Evolutionary conservation across 2,329 filamentous ascomycete species (phyloP).

Genomic region (Sporothrix variecibatus): DNA sequence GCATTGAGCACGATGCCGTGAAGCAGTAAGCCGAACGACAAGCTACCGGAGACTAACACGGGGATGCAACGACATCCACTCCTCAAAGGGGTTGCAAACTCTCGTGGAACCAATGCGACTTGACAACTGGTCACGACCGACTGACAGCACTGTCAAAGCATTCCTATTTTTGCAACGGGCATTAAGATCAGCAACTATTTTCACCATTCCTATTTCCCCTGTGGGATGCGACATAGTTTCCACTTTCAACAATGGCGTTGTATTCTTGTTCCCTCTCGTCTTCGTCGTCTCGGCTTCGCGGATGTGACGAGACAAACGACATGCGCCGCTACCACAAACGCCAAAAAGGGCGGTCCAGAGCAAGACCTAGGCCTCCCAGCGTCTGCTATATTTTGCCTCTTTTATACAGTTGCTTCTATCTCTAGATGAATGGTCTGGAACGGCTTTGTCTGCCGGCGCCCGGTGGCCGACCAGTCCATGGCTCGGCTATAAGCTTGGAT

Average conservation of each 20-base stretch:
- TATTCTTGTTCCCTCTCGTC: background rate
- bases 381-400: no score
- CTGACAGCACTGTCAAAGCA: background rate
- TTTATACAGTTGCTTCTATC: background rate
- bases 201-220: background rate
- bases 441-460: background rate
- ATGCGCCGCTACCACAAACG: background rate
- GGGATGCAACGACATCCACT: background rate
- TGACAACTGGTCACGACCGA: background rate
- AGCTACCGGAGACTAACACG: background rate
- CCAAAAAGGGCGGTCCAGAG: background rate
- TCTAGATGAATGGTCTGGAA: background rate
- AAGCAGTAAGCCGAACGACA: conserved; percentile 10
- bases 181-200: background rate
- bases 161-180: background rate
- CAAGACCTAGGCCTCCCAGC: background rate
- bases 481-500: background rate
- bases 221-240: background rate
- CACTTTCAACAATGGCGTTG: background rate
- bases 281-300: background rate
- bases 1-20: background rate
- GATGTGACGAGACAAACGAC: background rate
- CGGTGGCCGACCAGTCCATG: background rate
- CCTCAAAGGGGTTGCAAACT: background rate
- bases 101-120: background rate